These are phyloP conservation scores for Crinitomyces ghanaensis DNA, from an alignment of 805 yeast species.

Conservation along the genomic window DNA sequence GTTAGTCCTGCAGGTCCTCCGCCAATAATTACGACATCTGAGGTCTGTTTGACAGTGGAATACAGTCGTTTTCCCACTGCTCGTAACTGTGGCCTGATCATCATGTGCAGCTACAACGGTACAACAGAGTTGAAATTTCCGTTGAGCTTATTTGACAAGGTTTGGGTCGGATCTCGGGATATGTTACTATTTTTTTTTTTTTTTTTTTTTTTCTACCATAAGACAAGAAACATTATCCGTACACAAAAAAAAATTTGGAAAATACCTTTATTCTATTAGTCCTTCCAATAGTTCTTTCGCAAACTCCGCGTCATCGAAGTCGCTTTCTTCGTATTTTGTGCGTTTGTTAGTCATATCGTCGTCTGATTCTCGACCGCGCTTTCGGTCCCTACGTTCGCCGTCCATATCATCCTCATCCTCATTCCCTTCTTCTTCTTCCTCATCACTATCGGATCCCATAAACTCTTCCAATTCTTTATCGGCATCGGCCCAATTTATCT, in stretches of 20 bases:
- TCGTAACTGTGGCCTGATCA: no score
- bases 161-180: no score
- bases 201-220: no score
- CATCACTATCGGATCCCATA: slow-evolving; percentile 22
- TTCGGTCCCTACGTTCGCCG: slow-evolving; percentile 14
- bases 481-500: slow-evolving; percentile 39
- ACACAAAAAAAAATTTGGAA: no score
- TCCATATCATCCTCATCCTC: slow-evolving; percentile 23
- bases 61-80: no score
- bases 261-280: no score
- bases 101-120: no score
- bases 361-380: slow-evolving; percentile 8
- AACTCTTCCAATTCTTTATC: slow-evolving; percentile 47
- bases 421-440: slow-evolving; percentile 22
- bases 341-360: slow-evolving; percentile 2
- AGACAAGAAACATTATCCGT: no score
- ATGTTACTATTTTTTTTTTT: no score
- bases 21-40: slow-evolving; percentile 86
- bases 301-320: slow-evolving; percentile 20
- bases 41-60: slow-evolving; percentile 1
- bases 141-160: no score
- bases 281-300: slow-evolving; percentile 22
- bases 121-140: no score
- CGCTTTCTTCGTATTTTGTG: slow-evolving; percentile 10
- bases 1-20: slow-evolving; percentile 97